These are phyloP conservation scores for Podaxis sp. DNA, from an alignment of 768 basidiomycete genomes.

Conservation along the genomic window DNA sequence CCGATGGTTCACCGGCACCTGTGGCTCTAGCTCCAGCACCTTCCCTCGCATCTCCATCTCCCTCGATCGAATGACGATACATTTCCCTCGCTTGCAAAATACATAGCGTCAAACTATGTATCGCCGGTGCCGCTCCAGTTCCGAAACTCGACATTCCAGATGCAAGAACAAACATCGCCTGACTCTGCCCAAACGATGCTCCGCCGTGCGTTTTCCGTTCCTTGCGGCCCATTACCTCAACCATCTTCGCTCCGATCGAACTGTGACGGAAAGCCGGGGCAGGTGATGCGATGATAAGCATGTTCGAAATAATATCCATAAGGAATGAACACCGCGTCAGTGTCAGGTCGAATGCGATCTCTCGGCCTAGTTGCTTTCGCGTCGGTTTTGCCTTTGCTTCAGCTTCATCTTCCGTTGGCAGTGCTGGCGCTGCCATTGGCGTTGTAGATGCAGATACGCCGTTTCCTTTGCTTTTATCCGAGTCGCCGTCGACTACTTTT, in stretches of 20 bases:
- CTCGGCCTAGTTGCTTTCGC: conserved; percentile 51
- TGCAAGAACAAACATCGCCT: conserved; percentile 58
- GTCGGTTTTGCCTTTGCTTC: conserved; percentile 45
- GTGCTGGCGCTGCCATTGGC: background rate
- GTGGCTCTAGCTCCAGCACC: conserved; percentile 18
- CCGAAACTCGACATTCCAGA: conserved; percentile 61
- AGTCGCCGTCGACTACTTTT: background rate
- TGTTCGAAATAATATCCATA: conserved; percentile 64
- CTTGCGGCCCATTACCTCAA: background rate
- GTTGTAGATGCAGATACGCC: background rate
- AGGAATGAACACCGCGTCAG: conserved; percentile 61
- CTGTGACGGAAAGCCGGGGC: conserved; percentile 35
- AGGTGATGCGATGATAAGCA: conserved; percentile 54
- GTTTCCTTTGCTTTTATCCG: conserved; percentile 13
- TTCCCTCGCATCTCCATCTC: conserved; percentile 11
- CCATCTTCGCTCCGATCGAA: background rate
- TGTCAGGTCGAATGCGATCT: conserved; percentile 69
- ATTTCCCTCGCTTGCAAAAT: conserved; percentile 47
- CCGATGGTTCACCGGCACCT: conserved; percentile 21
- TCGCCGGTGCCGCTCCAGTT: conserved; percentile 66
- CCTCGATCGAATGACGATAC: conserved; percentile 18
- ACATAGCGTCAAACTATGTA: conserved; percentile 71
- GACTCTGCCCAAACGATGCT: conserved; percentile 23
- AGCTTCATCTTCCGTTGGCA: conserved; percentile 8
- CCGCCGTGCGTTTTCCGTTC: conserved; percentile 7